Conservation (phyloP, 2,329 filamentous ascomycete genomes). For the Colletotrichum scovillei region DNA sequence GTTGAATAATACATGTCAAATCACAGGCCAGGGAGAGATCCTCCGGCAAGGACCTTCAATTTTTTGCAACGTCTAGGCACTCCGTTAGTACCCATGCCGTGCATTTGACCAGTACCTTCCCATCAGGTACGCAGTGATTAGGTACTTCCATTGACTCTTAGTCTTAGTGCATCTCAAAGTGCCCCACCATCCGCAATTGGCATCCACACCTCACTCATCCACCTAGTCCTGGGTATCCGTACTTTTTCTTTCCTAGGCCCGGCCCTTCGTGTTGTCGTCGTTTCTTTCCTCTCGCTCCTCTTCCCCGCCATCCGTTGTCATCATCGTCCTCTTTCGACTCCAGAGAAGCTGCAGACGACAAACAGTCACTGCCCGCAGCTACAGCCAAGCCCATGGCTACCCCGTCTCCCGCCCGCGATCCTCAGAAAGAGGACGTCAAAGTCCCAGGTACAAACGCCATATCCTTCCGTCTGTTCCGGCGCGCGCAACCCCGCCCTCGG, state of each 20-base stretch:
- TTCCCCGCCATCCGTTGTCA: slow-evolving; percentile 6
- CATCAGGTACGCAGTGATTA: neutral
- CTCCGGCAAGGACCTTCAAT: neutral
- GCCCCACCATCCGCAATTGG: slow-evolving; percentile 38
- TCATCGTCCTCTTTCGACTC: neutral
- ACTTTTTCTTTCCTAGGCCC: slow-evolving; percentile 32
- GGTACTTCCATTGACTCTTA: neutral
- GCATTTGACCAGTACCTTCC: slow-evolving; percentile 1
- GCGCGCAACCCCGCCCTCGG: slow-evolving; percentile 35
- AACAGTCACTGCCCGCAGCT: neutral
- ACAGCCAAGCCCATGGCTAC: slow-evolving; percentile 22
- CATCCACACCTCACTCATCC: slow-evolving; percentile 26
- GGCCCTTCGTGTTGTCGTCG: slow-evolving; percentile 18
- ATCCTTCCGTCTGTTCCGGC: slow-evolving; percentile 34
- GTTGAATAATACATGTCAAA: neutral
- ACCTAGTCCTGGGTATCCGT: slow-evolving; percentile 26
- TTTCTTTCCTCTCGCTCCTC: slow-evolving; percentile 29
- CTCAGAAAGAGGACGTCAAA: slow-evolving; percentile 13
- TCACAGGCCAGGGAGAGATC: neutral
- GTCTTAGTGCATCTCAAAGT: neutral
- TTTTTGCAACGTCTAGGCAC: neutral
- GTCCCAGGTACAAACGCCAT: slow-evolving; percentile 32
- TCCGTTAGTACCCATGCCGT: slow-evolving; percentile 2
- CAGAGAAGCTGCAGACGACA: neutral
- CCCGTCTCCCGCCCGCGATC: slow-evolving; percentile 19